Base-by-base conservation (phyloP, 495 filamentous ascomycete genomes). In the Talaromyces borbonicus region DNA sequence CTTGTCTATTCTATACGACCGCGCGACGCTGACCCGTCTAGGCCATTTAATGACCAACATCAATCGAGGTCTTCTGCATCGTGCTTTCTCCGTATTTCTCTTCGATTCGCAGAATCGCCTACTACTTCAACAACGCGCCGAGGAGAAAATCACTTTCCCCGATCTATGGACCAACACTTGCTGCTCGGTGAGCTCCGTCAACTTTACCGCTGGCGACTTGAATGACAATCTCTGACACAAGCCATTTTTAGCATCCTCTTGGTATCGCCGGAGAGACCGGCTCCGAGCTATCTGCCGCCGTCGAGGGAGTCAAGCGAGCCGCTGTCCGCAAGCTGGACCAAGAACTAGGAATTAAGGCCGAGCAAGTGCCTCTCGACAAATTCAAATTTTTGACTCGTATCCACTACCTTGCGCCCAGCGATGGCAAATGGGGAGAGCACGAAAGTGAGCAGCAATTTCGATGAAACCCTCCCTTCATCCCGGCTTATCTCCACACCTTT, bases 161-260 rank as follows among this genome's bases (percentile, higher is more conserved):
- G 85, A 89, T 60, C 90, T 95, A 87, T 99, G 92, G 92, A 99
- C 92, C 47, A 99, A 99, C 67, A 99, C 92, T 30, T 99, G 92
- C 76, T 99, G 92, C 72, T 99, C 92, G 30, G 43, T 29, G 29
- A 46, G 43, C 27, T 20, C 4, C 16, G 5, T 23, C 16, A 22
- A 0, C 2, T 16, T 18, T 14, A 20, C 1, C 5, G 5, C 7
- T 11, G 11, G 12, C 11, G n/a, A 9, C 8, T 26, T 6, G 4
- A 8, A 5, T 12, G 9, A 14, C 12, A 14, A 12, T 7, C 6
- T 25, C 38, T 41, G 26, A 41, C 16, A 41, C 38, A 4, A 24
- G 22, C 2, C 27, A 15, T 26, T 4, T 35, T 11, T 46, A 46
- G 24, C 92, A 99, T 65, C 92, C 92, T 7, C 72, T 99, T 43